These are phyloP conservation scores for Zarea fungicola DNA, from an alignment of 2,329 filamentous ascomycete genomes.

Conservation along the genomic window DNA sequence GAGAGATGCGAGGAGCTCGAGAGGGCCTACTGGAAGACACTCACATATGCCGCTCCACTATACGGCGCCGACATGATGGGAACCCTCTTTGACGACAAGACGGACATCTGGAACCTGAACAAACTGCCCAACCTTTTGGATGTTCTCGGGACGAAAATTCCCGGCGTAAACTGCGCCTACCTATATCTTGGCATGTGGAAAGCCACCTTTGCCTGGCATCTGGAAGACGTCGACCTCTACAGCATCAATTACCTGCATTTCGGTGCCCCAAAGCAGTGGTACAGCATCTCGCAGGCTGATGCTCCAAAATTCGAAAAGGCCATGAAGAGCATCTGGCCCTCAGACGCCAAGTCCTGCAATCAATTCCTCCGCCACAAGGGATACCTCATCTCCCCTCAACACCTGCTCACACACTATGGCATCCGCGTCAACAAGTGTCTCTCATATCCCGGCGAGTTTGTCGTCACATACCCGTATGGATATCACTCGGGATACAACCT, in stretches of 20 bases:
- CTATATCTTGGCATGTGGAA: conserved; percentile 99
- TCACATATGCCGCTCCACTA: conserved; percentile 90
- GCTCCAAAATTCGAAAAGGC: conserved; percentile 87
- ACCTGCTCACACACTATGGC: conserved; percentile 80
- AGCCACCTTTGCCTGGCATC: conserved; percentile 97
- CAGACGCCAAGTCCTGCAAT: conserved; percentile 89
- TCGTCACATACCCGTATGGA: conserved; percentile 96
- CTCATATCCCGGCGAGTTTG: conserved; percentile 94
- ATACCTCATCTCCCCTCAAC: conserved; percentile 88
- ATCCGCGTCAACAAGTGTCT: conserved; percentile 96
- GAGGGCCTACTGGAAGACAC: conserved; percentile 91
- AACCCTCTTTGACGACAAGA: conserved; percentile 84
- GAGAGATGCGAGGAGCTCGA: conserved; percentile 94
- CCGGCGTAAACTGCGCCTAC: conserved; percentile 96
- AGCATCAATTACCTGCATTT: conserved; percentile 99
- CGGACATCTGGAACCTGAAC: conserved; percentile 86
- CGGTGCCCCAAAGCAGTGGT: conserved; percentile 98
- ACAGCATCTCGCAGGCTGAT: conserved; percentile 95
- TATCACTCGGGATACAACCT: conserved; percentile 98
- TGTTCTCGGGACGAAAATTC: conserved; percentile 89
- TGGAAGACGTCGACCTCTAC: conserved; percentile 97
- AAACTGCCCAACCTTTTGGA: conserved; percentile 91
- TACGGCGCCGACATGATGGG: conserved; percentile 97
- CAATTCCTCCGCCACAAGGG: conserved; percentile 98
- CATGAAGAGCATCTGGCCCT: conserved; percentile 94